Percentiles rank a stretch among this genome's conserved stretches.
phyloP scores from a whole-genome alignment of 805 yeast genomes.

The Kregervanrija fluxuum region DNA sequence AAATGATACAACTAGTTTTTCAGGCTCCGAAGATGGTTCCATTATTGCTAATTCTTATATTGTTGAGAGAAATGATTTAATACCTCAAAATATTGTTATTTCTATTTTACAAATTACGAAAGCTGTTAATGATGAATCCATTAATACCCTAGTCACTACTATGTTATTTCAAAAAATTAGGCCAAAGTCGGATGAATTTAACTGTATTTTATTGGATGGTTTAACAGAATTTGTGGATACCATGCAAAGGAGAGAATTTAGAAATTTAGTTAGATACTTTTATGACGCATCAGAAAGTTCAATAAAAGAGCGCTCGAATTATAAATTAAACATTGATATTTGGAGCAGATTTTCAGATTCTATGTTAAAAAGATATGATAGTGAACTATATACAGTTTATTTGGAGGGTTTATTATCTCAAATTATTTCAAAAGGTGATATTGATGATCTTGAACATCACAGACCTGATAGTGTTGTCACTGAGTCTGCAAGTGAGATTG shows the following conservation, averaged over 20 bases:
- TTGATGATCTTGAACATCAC: slow-evolving; percentile 63
- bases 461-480: slow-evolving; percentile 69
- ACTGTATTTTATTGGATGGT: slow-evolving; percentile 51
- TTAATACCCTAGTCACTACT: slow-evolving; percentile 71
- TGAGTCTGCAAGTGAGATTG: slow-evolving; percentile 63
- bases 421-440: slow-evolving; percentile 75
- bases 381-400: slow-evolving; percentile 48
- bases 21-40: slow-evolving; percentile 5
- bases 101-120: slow-evolving; percentile 63
- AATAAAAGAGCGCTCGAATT: slow-evolving; percentile 26
- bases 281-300: slow-evolving; percentile 43
- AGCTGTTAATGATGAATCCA: slow-evolving; percentile 60
- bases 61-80: slow-evolving; percentile 20
- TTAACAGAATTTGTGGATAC: slow-evolving; percentile 54
- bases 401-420: slow-evolving; percentile 59
- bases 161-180: slow-evolving; percentile 70
- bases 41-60: slow-evolving; percentile 12
- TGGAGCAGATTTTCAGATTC: slow-evolving; percentile 37
- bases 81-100: slow-evolving; percentile 61
- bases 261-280: slow-evolving; percentile 51
- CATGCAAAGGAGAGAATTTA: slow-evolving; percentile 60
- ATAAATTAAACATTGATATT: slow-evolving; percentile 30
- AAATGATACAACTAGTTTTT: slow-evolving; percentile 27
- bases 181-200: slow-evolving; percentile 43
- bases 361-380: slow-evolving; percentile 25